Percentiles rank a stretch among this genome's conserved stretches.
Evolutionary conservation across 2,329 filamentous ascomycete species (phyloP).

Genomic region (Penicillium sp.): DNA sequence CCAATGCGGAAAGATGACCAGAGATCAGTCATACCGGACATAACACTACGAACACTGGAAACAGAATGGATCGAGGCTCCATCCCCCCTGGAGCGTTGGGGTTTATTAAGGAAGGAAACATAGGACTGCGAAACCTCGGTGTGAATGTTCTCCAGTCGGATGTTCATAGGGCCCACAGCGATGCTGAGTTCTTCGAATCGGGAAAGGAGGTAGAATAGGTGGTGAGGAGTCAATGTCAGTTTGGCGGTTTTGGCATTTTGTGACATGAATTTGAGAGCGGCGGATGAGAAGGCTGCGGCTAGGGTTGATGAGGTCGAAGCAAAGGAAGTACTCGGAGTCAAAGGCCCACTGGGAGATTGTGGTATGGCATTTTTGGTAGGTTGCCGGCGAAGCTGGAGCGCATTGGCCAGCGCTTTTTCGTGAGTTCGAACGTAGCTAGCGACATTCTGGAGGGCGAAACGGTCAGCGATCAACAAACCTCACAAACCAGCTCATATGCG

Average conservation of each 20-base stretch:
- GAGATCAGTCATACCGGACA: conserved; percentile 92
- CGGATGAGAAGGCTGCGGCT: conserved; percentile 82
- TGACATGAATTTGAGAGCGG: conserved; percentile 80
- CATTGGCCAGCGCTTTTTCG: conserved; percentile 95
- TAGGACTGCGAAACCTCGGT: conserved; percentile 84
- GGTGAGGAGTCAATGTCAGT: conserved; percentile 89
- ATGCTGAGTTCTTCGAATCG: conserved; percentile 93
- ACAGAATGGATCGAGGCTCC: conserved; percentile 91
- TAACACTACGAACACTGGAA: conserved; percentile 93
- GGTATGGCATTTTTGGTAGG: conserved; percentile 68
- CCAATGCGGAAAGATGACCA: conserved; percentile 88
- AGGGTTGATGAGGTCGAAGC: conserved; percentile 72
- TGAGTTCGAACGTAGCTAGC: conserved; percentile 95
- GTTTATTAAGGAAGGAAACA: conserved; percentile 88
- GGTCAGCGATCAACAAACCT: conserved; percentile 2
- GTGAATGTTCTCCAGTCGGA: conserved; percentile 91
- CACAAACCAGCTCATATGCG: background rate
- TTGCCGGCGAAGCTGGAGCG: conserved; percentile 78
- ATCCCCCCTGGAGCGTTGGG: conserved; percentile 80
- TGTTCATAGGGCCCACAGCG: conserved; percentile 91
- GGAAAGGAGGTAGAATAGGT: conserved; percentile 93
- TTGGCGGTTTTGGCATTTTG: conserved; percentile 85
- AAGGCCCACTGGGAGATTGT: conserved; percentile 54
- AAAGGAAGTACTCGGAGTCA: conserved; percentile 53
- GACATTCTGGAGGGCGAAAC: conserved; percentile 67